These are phyloP conservation scores for Ilex aquifolium DNA, from an alignment of 257 asterid genomes.

Conservation along the genomic window DNA sequence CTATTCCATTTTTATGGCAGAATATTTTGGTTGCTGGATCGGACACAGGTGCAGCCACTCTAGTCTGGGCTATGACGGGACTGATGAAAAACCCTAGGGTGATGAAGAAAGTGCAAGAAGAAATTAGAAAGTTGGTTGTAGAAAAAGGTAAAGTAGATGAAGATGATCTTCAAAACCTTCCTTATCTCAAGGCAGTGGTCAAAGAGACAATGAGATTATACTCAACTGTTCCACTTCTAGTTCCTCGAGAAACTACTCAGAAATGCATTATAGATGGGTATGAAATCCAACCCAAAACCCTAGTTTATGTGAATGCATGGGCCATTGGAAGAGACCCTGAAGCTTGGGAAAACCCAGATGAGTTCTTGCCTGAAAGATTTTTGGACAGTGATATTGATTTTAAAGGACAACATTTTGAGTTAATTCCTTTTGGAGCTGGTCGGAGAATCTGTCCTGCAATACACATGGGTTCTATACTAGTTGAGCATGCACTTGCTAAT, in stretches of 20 bases:
- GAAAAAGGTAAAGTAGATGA: neutral
- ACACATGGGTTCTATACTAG: neutral
- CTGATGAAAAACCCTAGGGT: conserved; percentile 10
- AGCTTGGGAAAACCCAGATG: neutral
- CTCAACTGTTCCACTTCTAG: neutral
- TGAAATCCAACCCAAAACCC: neutral
- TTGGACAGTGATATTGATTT: neutral
- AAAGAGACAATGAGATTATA: neutral
- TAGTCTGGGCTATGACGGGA: conserved; percentile 19
- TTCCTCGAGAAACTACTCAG: neutral
- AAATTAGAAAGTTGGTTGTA: too few relatives aligned
- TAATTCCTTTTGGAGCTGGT: neutral
- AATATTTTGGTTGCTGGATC: conserved; percentile 14
- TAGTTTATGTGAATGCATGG: neutral
- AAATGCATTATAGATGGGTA: neutral
- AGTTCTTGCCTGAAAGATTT: neutral
- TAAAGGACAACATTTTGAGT: neutral
- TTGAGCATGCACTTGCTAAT: neutral
- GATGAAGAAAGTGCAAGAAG: conserved; percentile 2
- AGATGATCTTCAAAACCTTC: conserved; percentile 1
- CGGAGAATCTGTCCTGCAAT: neutral
- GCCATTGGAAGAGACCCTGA: neutral
- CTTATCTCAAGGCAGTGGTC: neutral
- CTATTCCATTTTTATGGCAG: neutral
- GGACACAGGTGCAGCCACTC: conserved; percentile 6